Conservation (phyloP, 805 yeast genomes). For the Wickerhamomyces rabaulensis region DNA sequence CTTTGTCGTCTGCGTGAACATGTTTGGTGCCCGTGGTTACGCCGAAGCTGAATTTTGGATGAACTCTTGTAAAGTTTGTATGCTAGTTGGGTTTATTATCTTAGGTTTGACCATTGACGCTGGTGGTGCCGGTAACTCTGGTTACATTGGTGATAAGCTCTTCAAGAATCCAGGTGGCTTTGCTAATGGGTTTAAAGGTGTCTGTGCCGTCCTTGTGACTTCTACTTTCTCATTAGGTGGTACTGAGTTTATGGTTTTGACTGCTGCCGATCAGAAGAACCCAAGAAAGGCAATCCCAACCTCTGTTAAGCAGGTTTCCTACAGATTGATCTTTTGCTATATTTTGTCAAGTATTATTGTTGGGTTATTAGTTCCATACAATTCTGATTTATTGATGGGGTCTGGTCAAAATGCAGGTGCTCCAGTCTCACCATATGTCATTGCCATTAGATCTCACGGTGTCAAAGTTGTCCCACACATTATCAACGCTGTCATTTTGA, state of each 20-base stretch:
- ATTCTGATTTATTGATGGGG: constrained; percentile 44
- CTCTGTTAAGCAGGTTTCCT: constrained; percentile 61
- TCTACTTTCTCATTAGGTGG: constrained; percentile 64
- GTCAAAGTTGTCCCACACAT: constrained; percentile 61
- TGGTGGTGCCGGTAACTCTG: constrained; percentile 55
- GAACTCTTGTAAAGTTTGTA: constrained; percentile 48
- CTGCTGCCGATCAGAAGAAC: constrained; percentile 62
- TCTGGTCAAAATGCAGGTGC: constrained; percentile 42
- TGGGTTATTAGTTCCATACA: constrained; percentile 59
- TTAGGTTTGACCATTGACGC: constrained; percentile 48
- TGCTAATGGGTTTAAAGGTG: constrained; percentile 47
- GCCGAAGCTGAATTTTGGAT: constrained; percentile 66
- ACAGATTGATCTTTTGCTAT: constrained; percentile 58
- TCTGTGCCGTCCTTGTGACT: constrained; percentile 58
- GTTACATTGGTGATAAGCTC: constrained; percentile 53
- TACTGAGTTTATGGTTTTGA: constrained; percentile 59
- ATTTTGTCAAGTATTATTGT: constrained; percentile 46
- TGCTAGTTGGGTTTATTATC: constrained; percentile 54
- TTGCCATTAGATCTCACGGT: constrained; percentile 50
- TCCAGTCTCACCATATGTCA: constrained; percentile 68
- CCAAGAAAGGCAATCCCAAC: constrained; percentile 54
- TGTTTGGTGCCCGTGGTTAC: constrained; percentile 58
- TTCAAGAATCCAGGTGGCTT: constrained; percentile 56
- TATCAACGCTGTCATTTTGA: constrained; percentile 67
- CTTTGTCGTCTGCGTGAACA: constrained; percentile 44